Evolutionary conservation across 1,139 yeast species (phyloP).

Genomic region (Debaryomyces subglobosus): DNA sequence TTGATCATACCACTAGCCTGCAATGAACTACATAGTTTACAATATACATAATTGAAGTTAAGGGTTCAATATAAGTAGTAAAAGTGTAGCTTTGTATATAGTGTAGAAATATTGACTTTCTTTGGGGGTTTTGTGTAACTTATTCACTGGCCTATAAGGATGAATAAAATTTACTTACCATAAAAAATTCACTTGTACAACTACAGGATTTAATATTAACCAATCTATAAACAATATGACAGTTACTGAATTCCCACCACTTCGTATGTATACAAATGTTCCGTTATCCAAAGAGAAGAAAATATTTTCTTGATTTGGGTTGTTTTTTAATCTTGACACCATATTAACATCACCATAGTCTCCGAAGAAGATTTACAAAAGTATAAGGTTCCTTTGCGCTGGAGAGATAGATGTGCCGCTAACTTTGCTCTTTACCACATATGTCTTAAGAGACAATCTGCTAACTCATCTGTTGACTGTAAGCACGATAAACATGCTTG

Average conservation of each 20-base stretch:
- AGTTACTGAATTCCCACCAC: conserved; percentile 54
- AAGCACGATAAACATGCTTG: conserved; percentile 79
- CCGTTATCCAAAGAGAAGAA: not conserved
- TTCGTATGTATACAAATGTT: conserved; percentile 41
- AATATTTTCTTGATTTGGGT: not conserved
- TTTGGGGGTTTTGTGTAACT: conserved; percentile 2
- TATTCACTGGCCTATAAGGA: conserved; percentile 5
- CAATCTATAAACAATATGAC: conserved; percentile 29
- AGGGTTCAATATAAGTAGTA: not conserved
- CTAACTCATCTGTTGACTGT: conserved; percentile 59
- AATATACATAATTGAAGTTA: conserved; percentile 1
- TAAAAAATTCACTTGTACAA: conserved; percentile 3
- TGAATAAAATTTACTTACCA: conserved; percentile 4
- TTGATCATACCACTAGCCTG: not conserved
- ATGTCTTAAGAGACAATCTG: conserved; percentile 51
- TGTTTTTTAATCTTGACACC: not conserved
- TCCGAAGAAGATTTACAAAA: conserved; percentile 85
- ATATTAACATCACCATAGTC: conserved; percentile 42
- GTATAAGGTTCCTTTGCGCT: conserved; percentile 75
- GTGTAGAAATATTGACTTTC: not conserved
- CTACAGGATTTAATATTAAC: not conserved
- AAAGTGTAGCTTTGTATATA: not conserved
- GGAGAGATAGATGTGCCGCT: conserved; percentile 87
- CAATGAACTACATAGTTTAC: conserved; percentile 1
- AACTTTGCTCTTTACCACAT: conserved; percentile 62